Evolutionary conservation across 257 asterid species (phyloP).

Genomic region (Ilex asprella): DNA sequence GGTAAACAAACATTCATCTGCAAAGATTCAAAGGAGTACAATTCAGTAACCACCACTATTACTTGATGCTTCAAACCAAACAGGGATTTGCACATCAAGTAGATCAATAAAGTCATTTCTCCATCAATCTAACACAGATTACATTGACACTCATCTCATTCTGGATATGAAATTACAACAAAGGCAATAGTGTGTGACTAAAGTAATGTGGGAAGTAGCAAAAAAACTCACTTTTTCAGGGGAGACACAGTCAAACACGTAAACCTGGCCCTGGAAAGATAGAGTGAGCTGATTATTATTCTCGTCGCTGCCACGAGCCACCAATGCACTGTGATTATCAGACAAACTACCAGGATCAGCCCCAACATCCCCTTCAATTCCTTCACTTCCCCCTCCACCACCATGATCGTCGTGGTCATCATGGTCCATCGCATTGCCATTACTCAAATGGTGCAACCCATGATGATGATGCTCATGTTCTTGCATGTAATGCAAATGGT

Average conservation of each 20-base stretch:
- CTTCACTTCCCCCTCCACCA: slow-evolving; percentile 40
- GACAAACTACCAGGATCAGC: slow-evolving; percentile 37
- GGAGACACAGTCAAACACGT: slow-evolving; percentile 64
- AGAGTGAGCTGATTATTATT: slow-evolving; percentile 56
- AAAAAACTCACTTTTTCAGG: slow-evolving; percentile 46
- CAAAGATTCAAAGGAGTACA: too few species aligned
- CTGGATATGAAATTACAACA: too few species aligned
- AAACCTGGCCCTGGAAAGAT: slow-evolving; percentile 72
- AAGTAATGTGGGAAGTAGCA: too few species aligned
- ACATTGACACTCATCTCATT: too few species aligned
- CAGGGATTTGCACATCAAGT: too few species aligned
- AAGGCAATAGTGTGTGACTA: too few species aligned
- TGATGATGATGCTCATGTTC: slow-evolving; percentile 39
- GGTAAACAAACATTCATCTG: too few species aligned
- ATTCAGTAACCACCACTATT: too few species aligned
- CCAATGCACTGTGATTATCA: slow-evolving; percentile 34
- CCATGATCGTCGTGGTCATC: slow-evolving; percentile 40
- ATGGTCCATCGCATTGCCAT: slow-evolving; percentile 36
- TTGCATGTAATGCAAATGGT: slow-evolving; percentile 35
- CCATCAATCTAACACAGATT: too few species aligned
- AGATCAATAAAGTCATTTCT: too few species aligned
- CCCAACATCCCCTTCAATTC: slow-evolving; percentile 45
- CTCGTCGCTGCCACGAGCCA: slow-evolving; percentile 30
- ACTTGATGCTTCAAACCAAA: too few species aligned
- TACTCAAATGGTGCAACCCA: slow-evolving; percentile 37